phyloP scores from a whole-genome alignment of 306 rosid species.

The Corylus americana region DNA sequence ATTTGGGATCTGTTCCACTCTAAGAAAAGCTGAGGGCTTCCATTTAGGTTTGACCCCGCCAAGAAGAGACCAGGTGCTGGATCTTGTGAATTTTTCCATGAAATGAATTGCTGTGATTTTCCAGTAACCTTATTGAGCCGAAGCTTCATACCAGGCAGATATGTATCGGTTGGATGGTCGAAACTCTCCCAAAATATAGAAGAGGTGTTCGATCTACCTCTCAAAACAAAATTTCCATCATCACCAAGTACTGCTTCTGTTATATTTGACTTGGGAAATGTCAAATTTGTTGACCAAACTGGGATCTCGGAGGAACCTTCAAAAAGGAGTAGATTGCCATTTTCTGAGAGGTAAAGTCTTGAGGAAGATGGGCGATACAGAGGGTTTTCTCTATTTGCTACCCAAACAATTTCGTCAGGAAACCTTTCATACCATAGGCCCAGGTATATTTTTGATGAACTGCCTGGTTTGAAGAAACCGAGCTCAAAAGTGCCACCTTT shows the following conservation, averaged over 20 bases:
- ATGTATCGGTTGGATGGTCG: too few relatives aligned
- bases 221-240: too few relatives aligned
- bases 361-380: background rate
- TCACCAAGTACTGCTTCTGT: too few relatives aligned
- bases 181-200: too few relatives aligned
- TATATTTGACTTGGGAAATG: too few relatives aligned
- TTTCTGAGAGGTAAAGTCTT: background rate
- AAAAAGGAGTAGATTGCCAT: background rate
- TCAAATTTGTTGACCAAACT: background rate
- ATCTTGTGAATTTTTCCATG: constrained; percentile 13
- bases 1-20: background rate
- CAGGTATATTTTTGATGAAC: background rate
- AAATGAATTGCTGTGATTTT: background rate
- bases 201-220: too few relatives aligned
- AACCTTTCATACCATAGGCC: background rate
- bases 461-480: background rate
- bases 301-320: background rate
- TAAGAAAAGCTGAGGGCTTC: background rate
- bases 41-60: constrained; percentile 42
- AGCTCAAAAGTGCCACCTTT: background rate
- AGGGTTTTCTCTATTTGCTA: constrained; percentile 8
- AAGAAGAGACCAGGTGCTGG: constrained; percentile 44
- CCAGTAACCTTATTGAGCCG: constrained; percentile 18
- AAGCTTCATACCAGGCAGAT: too few relatives aligned
- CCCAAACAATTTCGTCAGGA: background rate